These are phyloP conservation scores for Micractinium sp. DNA, from an alignment of 139 green algal species.

Conservation along the genomic window DNA sequence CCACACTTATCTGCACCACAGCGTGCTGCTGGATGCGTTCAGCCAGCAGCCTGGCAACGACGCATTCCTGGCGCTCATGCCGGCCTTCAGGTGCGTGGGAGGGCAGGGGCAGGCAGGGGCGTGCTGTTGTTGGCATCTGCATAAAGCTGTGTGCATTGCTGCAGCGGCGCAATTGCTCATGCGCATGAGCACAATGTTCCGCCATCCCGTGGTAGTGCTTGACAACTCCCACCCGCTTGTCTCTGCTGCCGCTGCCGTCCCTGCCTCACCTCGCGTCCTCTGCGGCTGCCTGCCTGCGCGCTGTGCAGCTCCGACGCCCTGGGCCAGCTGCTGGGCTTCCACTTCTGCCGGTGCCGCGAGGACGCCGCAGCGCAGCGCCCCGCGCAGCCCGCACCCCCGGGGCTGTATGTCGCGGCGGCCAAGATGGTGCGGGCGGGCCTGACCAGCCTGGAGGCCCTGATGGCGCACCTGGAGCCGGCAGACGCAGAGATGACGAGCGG, in stretches of 20 bases:
- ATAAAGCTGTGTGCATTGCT: neutral
- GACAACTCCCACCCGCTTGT: neutral
- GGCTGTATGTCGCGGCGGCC: constrained; percentile 14
- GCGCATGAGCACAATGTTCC: no score
- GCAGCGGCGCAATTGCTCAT: no score
- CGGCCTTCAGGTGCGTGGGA: constrained; percentile 35
- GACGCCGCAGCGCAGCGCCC: neutral
- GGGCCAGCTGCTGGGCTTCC: constrained; percentile 54
- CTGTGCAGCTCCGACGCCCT: constrained; percentile 8
- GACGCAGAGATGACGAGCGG: constrained; percentile 54
- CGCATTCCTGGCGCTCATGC: constrained; percentile 52
- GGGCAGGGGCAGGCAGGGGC: neutral
- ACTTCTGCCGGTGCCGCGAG: constrained; percentile 28
- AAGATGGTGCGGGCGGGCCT: constrained; percentile 34
- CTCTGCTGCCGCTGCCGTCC: neutral
- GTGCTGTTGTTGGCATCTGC: neutral
- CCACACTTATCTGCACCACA: neutral
- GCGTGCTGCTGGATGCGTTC: constrained; percentile 79
- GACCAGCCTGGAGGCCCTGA: constrained; percentile 67
- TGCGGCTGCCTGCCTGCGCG: neutral
- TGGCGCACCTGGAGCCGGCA: constrained; percentile 65
- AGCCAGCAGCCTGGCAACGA: constrained; percentile 52
- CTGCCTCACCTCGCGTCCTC: neutral
- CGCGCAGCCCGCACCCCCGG: neutral
- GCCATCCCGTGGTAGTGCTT: no score